A percentile compares a stretch with the other conserved stretches of the same genome.
Conservation (phyloP, 768 basidiomycete species). For the Tephrocybe sp. region DNA sequence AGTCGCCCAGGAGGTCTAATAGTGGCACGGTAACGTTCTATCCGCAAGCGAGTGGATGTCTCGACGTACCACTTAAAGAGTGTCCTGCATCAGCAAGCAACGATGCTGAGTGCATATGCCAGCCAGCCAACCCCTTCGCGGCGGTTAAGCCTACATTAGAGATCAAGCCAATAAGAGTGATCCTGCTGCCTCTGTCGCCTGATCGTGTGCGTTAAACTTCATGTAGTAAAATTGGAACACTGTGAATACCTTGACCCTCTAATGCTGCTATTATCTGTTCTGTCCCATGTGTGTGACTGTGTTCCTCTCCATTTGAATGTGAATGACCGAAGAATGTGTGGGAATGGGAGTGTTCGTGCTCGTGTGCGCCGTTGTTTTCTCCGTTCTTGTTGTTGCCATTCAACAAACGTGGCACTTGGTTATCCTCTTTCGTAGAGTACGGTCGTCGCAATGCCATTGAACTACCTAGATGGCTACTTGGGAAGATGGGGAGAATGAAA, state of each 20-base stretch:
- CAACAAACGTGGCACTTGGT: neutral
- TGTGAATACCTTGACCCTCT: constrained; percentile 57
- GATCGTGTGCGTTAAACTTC: constrained; percentile 7
- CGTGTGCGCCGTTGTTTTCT: constrained; percentile 23
- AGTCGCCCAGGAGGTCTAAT: constrained; percentile 81
- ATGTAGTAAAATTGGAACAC: neutral
- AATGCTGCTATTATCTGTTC: constrained; percentile 69
- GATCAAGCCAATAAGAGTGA: constrained; percentile 82
- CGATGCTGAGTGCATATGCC: constrained; percentile 87
- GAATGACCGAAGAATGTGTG: constrained; percentile 64
- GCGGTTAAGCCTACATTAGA: constrained; percentile 80
- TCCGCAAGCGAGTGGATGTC: neutral
- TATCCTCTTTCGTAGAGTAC: constrained; percentile 21
- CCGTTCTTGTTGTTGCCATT: constrained; percentile 7
- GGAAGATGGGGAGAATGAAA: constrained; percentile 5
- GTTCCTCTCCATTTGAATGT: constrained; percentile 59
- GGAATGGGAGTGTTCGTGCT: constrained; percentile 51
- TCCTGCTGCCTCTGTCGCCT: constrained; percentile 81
- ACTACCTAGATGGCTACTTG: neutral
- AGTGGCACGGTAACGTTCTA: constrained; percentile 7
- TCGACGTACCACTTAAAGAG: constrained; percentile 71
- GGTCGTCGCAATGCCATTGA: constrained; percentile 22
- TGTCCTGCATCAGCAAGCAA: constrained; percentile 94
- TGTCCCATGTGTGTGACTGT: constrained; percentile 55
- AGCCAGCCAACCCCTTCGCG: constrained; percentile 85